Evolutionary conservation across 2,329 filamentous ascomycete genomes (phyloP), one percentile per base, ranked within the genome.

Genomic region (Botrytis cinerea): DNA sequence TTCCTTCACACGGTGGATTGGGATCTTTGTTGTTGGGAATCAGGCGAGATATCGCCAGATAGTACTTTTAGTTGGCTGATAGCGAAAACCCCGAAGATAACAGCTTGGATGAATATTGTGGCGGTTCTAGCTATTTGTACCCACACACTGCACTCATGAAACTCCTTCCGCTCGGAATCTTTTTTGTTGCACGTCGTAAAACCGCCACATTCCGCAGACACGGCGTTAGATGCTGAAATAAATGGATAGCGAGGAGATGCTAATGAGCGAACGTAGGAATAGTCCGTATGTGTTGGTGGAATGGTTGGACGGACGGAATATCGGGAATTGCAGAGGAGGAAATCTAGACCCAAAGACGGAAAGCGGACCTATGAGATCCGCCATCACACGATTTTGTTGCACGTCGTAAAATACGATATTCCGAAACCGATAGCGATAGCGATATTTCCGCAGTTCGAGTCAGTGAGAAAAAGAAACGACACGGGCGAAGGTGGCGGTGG

Each of bases 201-300:
- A 57, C 66, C 66, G 66, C 66, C 48, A 69, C 66, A 69, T 69
- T 57, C 66, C 66, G 66, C 66, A 43, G n/a, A 20, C 32, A 57
- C 16, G 7, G 22, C 43, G 28, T 7, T n/a, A 57, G 40, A 10
- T 57, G 20, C 51, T 28, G 38, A 38, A 43, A 43, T 25, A 32
- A 22, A 43, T 69, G 25, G 38, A 57, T 32, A 32, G n/a, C 8
- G 46, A 43, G 38, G 43, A 35, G 18, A 32, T 61, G 51, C 51
- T 35, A 38, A 61, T 43, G 60, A n/a, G 1, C n/a, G 60, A n/a
- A 18, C 40, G 60, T 43, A 7, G 40, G 60, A 40, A n/a, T n/a
- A 40, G 51, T 57, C 51, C n/a, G n/a, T 28, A 28, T 16, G 35
- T 43, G 60, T 62, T 62, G 60, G 60, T 28, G 25, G 48, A 43